Evolutionary conservation across 2,329 filamentous ascomycete species (phyloP).

Genomic region (Fusarium algeriense): DNA sequence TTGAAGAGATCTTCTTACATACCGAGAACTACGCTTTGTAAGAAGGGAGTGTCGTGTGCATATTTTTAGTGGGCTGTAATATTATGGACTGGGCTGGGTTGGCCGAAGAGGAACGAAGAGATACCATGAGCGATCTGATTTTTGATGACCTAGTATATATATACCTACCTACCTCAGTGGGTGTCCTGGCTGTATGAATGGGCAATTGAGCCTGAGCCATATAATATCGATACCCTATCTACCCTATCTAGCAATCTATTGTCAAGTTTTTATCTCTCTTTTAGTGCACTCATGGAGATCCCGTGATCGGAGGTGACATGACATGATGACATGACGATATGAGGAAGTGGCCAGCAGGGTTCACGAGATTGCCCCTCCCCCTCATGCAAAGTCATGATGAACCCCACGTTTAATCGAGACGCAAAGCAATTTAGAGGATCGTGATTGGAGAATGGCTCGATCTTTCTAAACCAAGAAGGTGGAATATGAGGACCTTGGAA

Average conservation of each 20-base stretch:
- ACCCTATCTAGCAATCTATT: background rate
- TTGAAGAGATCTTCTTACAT: constrained; percentile 93
- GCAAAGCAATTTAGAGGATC: background rate
- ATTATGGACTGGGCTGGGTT: constrained; percentile 21
- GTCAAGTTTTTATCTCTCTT: too few relatives aligned
- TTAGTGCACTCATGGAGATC: background rate
- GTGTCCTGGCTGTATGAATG: constrained; percentile 28
- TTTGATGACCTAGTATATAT: constrained; percentile 34
- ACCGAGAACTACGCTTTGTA: constrained; percentile 94
- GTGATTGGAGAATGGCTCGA: constrained; percentile 29
- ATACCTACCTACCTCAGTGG: constrained; percentile 15
- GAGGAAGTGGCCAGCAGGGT: constrained; percentile 35
- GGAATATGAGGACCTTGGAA: constrained; percentile 19
- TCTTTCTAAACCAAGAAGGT: background rate
- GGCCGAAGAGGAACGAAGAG: constrained; percentile 28
- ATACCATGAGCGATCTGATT: constrained; percentile 48
- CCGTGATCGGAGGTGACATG: constrained; percentile 4
- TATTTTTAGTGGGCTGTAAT: constrained; percentile 33
- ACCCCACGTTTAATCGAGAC: constrained; percentile 18
- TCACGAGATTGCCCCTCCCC: constrained; percentile 32
- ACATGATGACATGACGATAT: constrained; percentile 13
- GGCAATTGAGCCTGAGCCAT: constrained; percentile 25
- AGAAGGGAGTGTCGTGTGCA: background rate
- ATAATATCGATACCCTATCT: constrained; percentile 32
- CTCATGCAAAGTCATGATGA: constrained; percentile 28